A percentile compares a stretch with the other conserved stretches of the same genome.
These are phyloP conservation scores for Colletotrichum sp. DNA, from an alignment of 2,329 filamentous ascomycete species.

Conservation along the genomic window DNA sequence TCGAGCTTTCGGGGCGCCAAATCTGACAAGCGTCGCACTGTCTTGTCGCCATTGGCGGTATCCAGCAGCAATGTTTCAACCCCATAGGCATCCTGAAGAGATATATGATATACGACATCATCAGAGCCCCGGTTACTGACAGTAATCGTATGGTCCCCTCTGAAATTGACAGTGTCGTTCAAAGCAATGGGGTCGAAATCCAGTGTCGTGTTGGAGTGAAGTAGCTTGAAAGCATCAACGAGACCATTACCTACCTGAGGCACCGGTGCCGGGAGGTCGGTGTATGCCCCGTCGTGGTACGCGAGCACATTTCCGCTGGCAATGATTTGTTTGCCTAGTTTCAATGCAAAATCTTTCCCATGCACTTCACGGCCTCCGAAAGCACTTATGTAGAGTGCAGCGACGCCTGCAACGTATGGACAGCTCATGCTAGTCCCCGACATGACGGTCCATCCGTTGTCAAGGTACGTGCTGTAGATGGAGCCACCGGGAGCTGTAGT, in stretches of 20 bases:
- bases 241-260: slow-evolving; percentile 46
- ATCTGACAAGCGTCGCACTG: not conserved
- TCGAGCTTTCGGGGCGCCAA: slow-evolving; percentile 20
- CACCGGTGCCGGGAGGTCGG: slow-evolving; percentile 32
- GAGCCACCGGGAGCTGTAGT: slow-evolving; percentile 46
- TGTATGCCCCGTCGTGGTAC: slow-evolving; percentile 28
- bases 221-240: slow-evolving; percentile 44
- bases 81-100: slow-evolving; percentile 34
- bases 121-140: slow-evolving; percentile 43
- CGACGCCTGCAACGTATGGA: slow-evolving; percentile 49
- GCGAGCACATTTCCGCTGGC: slow-evolving; percentile 30
- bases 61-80: slow-evolving; percentile 34
- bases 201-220: slow-evolving; percentile 40
- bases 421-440: slow-evolving; percentile 55
- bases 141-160: slow-evolving; percentile 24
- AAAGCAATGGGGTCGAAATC: slow-evolving; percentile 44
- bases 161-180: slow-evolving; percentile 48
- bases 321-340: slow-evolving; percentile 34
- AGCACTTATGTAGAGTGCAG: slow-evolving; percentile 37
- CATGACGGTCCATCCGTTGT: slow-evolving; percentile 40
- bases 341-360: slow-evolving; percentile 32
- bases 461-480: slow-evolving; percentile 45
- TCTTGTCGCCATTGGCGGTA: not conserved
- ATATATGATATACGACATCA: slow-evolving; percentile 34
- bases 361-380: slow-evolving; percentile 34